A percentile compares a stretch with the other conserved stretches of the same genome.
Evolutionary conservation across 129 eudicot species (phyloP).

Genomic region (Kitagawia praeruptora): DNA sequence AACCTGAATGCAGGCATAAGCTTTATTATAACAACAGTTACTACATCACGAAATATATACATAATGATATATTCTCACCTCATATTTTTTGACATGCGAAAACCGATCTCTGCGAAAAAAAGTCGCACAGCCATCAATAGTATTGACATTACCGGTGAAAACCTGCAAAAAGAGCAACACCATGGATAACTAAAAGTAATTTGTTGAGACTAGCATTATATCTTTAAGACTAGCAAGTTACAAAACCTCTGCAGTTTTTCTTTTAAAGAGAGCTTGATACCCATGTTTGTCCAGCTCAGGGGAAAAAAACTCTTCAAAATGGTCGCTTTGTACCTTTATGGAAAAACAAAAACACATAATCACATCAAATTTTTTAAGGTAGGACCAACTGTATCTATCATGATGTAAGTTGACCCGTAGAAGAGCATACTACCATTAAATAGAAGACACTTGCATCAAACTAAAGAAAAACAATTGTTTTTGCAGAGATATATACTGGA

Average conservation of each 20-base stretch:
- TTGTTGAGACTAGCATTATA: neutral
- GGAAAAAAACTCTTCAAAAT: conserved; percentile 82
- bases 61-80: conserved; percentile 33
- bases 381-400: neutral
- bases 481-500: neutral
- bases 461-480: neutral
- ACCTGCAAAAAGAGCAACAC: conserved; percentile 39
- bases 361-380: neutral
- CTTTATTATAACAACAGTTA: neutral
- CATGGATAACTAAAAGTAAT: conserved; percentile 1
- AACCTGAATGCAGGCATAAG: conserved; percentile 41
- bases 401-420: neutral
- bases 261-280: conserved; percentile 82
- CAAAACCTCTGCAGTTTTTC: conserved; percentile 76
- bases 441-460: neutral
- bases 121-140: conserved; percentile 93
- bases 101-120: conserved; percentile 94
- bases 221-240: neutral
- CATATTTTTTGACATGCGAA: conserved; percentile 92
- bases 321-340: conserved; percentile 77
- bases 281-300: conserved; percentile 99
- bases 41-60: neutral
- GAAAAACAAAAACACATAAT: conserved; percentile 13
- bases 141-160: conserved; percentile 43
- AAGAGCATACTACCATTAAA: neutral